Conservation (phyloP, 495 filamentous ascomycete species). For the Aspergillus affinis region DNA sequence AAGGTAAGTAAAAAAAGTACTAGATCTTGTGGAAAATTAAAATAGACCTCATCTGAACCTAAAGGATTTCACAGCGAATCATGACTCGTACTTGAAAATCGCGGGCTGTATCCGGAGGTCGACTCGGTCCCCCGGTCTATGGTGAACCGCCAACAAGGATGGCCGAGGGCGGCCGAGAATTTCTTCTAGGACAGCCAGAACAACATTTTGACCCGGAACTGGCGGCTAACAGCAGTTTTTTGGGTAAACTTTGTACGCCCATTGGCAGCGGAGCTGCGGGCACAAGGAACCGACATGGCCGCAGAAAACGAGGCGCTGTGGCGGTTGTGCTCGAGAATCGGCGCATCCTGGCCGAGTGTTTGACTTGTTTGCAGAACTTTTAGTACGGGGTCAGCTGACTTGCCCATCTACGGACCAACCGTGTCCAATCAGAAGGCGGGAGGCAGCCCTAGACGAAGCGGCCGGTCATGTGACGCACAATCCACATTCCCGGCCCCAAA, state of each 20-base stretch:
- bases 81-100: neutral
- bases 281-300: no score
- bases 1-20: neutral
- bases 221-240: no score
- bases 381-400: neutral
- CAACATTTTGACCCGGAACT: no score
- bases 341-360: neutral
- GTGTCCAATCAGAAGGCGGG: slow-evolving; percentile 11
- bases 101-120: neutral
- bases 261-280: no score
- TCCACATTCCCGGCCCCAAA: slow-evolving; percentile 14
- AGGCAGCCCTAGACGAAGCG: slow-evolving; percentile 16
- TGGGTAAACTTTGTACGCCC: no score
- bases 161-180: no score
- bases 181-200: no score
- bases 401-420: neutral
- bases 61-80: neutral
- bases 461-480: slow-evolving; percentile 21
- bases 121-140: neutral
- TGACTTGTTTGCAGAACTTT: neutral
- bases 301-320: no score
- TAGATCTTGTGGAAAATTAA: neutral
- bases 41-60: neutral
- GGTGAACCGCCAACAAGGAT: no score
- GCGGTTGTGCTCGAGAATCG: neutral